Evolutionary conservation across 2,329 filamentous ascomycete genomes (phyloP), one percentile per base, ranked within the genome.

Genomic region (Penicillium sp.): DNA sequence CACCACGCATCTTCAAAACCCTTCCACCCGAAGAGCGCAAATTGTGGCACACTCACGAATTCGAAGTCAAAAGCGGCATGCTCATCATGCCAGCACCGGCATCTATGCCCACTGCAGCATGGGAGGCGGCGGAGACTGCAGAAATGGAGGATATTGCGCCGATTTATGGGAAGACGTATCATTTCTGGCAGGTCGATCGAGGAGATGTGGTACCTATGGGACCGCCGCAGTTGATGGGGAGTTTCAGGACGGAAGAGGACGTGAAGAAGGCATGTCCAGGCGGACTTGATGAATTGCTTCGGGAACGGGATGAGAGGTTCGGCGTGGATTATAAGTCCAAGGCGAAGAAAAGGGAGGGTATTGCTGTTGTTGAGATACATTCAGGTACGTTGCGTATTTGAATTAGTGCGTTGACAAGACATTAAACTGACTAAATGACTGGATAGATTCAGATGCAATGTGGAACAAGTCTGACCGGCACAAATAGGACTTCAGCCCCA

Each of bases 161-260:
- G 0, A 29, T 48, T 16, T 50, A 50, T 42, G 48, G 48, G 1
- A 50, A 50, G 33, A 42, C 48, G 25, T 50, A 89, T 72, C 91
- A 96, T 71, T 80, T 95, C 43, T 96, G 92, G 92, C 90, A 96
- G 81, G 85, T 88, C 16, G 91, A 96, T 75, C 80, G 84, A 7
- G 91, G 90, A 0, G 85, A 93, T 67, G 73, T 77, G 51, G 67
- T 89, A 53, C 87, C 87, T 1, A 68, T 89, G 62, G 87, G 87
- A 0, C 70, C 76, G 60, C 86, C 87, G 54, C 75, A 87, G 73
- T 73, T 89, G 39, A 88, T 90, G 84, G 85, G 81, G 60, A 88
- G 86, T 66, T 87, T 80, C 62, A 69, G 60, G 2, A 65, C 68
- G 16, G 62, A 70, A 29, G 70, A 66, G 27, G 65, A 54, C 29